Evolutionary conservation across 176 grass and related monocot genomes (phyloP).

Genomic region (Musa troglodytarum): DNA sequence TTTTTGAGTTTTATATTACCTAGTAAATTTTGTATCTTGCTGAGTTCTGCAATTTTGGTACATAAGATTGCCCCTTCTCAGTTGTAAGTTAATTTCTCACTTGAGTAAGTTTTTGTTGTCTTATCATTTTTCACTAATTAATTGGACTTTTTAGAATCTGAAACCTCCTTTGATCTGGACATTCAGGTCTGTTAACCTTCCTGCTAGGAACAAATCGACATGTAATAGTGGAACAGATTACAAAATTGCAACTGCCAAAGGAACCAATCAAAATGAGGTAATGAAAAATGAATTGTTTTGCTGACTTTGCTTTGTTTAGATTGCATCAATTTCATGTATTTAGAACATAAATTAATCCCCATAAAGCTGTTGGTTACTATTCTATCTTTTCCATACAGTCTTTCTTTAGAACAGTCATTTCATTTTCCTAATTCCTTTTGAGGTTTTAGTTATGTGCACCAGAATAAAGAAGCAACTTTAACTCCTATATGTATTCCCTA

Average conservation of each 20-base stretch:
- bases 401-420: no score
- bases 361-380: no score
- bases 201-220: not conserved
- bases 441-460: no score
- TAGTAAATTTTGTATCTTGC: not conserved
- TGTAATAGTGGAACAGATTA: not conserved
- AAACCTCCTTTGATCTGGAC: not conserved
- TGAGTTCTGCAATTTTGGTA: not conserved
- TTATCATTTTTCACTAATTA: not conserved
- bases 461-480: no score
- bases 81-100: not conserved
- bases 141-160: not conserved
- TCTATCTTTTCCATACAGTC: no score
- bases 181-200: slow-evolving; percentile 10
- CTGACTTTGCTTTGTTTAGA: not conserved
- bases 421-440: no score
- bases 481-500: no score
- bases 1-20: not conserved
- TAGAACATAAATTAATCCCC: no score
- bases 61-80: not conserved
- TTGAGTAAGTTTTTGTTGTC: not conserved
- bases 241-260: not conserved
- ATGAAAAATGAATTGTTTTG: not conserved
- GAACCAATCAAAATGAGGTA: not conserved
- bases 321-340: no score